Evolutionary conservation across 2,329 filamentous ascomycete species (phyloP), one percentile per base, ranked within the genome.

Genomic region (Juglanconis sp.): DNA sequence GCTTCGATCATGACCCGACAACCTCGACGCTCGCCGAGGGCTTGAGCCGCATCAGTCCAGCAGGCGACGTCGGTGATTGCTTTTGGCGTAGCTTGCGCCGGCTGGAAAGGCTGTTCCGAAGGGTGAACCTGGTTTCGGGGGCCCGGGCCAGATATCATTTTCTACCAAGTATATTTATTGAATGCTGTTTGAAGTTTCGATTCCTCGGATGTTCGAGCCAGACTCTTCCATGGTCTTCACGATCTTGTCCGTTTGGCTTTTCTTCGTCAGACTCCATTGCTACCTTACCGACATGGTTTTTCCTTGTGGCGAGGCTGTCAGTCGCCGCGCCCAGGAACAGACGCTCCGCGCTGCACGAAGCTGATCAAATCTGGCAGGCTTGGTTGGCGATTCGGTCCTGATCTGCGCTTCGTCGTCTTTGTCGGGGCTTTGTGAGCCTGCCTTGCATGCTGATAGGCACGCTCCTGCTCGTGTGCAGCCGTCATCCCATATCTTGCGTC

Each of bases 211-310:
- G 56, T 48, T 44, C 35, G 40, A 54, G 40, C 51, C 51, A 36
- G 56, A 46, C 38, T 51, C 50, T 55, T 36, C 56, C 35, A 57
- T 57, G 35, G 11, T 13, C 7, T 24, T 44, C 9, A 46, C 40
- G 4, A 47, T 34, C n/a, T 35, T 31, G 17, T 30, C 31, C 36
- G 30, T 31, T 59, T 9, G 46, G 35, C 30, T 42, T 40, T 48
- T 24, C 54, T 42, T 38, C 53, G 34, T 30, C 31, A 59, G 47
- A 46, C 40, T 30, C 24, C 50, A 34, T 60, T 57, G 53, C 10
- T 57, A 60, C 48, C 57, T 53, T 52, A 57, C 44, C 36, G 32
- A 61, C 59, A 61, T 59, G 59, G 59, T 56, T 61, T 48, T 44
- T 61, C 59, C 56, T 46, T 31, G 59, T 57, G 59, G 59, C 54